Conservation (phyloP, 2,329 filamentous ascomycete species). For the Penicillium concentricum region DNA sequence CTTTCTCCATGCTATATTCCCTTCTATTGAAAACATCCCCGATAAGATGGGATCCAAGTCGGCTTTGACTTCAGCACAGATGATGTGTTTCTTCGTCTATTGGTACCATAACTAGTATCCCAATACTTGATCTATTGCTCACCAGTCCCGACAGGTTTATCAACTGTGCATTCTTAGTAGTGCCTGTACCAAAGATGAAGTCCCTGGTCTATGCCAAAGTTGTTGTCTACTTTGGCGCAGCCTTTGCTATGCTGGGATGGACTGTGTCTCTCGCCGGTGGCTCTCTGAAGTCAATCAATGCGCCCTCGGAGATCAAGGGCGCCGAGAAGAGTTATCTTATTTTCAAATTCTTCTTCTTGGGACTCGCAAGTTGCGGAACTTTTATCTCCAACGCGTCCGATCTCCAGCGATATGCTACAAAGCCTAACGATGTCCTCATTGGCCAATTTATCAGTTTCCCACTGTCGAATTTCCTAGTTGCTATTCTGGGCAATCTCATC, state of each 20-base stretch:
- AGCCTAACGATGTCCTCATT: slow-evolving; percentile 42
- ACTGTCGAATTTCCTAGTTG: slow-evolving; percentile 39
- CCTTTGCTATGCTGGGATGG: slow-evolving; percentile 44
- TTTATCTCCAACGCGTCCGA: slow-evolving; percentile 43
- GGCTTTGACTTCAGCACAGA: slow-evolving; percentile 41
- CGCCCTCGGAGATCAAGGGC: slow-evolving; percentile 31
- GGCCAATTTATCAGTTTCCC: slow-evolving; percentile 46
- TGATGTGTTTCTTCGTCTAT: slow-evolving; percentile 46
- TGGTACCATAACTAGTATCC: slow-evolving; percentile 25
- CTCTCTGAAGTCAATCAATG: slow-evolving; percentile 24
- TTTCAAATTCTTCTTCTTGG: slow-evolving; percentile 39
- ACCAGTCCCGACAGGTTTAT: slow-evolving; percentile 22
- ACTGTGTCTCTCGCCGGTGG: slow-evolving; percentile 35
- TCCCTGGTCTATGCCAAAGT: slow-evolving; percentile 38
- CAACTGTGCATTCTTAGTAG: slow-evolving; percentile 41
- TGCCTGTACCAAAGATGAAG: slow-evolving; percentile 42
- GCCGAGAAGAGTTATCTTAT: slow-evolving; percentile 39
- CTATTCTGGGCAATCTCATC: slow-evolving; percentile 43
- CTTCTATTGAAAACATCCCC: slow-evolving; percentile 40
- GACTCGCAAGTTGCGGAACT: slow-evolving; percentile 22
- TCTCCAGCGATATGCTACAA: slow-evolving; percentile 45
- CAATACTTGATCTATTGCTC: background rate
- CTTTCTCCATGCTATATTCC: slow-evolving; percentile 46
- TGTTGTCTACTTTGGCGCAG: slow-evolving; percentile 38
- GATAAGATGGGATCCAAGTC: slow-evolving; percentile 44